These are phyloP conservation scores for Aaosphaeria arxii DNA, from an alignment of 2,329 filamentous ascomycete species.

Conservation along the genomic window DNA sequence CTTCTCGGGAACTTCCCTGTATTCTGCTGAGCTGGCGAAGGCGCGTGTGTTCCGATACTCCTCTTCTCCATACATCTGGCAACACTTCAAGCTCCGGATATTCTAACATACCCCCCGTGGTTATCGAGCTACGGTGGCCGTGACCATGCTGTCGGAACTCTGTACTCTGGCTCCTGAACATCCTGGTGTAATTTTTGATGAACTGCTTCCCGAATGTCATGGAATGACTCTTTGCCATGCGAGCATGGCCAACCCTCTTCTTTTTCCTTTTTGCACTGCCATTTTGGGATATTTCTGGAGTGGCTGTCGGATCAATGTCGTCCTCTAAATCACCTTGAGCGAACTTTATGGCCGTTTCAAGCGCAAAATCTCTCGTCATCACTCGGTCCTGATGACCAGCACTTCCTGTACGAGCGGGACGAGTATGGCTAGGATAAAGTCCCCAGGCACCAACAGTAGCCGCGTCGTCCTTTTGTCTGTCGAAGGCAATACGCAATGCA, in stretches of 20 bases:
- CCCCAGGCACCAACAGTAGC: constrained; percentile 42
- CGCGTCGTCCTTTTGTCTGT: constrained; percentile 22
- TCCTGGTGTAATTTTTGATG: constrained; percentile 43
- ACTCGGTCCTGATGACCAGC: constrained; percentile 40
- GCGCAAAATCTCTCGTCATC: constrained; percentile 42
- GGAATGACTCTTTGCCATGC: constrained; percentile 60
- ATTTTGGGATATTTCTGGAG: constrained; percentile 14
- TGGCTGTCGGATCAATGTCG: constrained; percentile 23
- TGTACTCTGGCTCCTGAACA: constrained; percentile 41
- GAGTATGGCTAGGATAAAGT: constrained; percentile 46
- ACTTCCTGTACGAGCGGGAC: constrained; percentile 38
- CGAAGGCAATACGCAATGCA: constrained; percentile 16
- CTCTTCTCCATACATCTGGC: constrained; percentile 32
- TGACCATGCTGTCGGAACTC: constrained; percentile 39
- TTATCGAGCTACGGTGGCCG: constrained; percentile 44
- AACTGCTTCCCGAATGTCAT: constrained; percentile 41
- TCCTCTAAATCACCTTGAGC: constrained; percentile 12
- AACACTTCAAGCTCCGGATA: constrained; percentile 49
- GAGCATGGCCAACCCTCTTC: constrained; percentile 62
- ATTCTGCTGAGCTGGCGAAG: not conserved
- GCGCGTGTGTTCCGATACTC: constrained; percentile 4
- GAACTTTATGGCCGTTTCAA: constrained; percentile 28
- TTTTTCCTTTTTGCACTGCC: constrained; percentile 31
- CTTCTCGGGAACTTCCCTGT: not conserved
- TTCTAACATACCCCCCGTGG: constrained; percentile 41